These are phyloP conservation scores for Cyberlindnera subsufficiens DNA, from an alignment of 805 yeast genomes.

Conservation along the genomic window DNA sequence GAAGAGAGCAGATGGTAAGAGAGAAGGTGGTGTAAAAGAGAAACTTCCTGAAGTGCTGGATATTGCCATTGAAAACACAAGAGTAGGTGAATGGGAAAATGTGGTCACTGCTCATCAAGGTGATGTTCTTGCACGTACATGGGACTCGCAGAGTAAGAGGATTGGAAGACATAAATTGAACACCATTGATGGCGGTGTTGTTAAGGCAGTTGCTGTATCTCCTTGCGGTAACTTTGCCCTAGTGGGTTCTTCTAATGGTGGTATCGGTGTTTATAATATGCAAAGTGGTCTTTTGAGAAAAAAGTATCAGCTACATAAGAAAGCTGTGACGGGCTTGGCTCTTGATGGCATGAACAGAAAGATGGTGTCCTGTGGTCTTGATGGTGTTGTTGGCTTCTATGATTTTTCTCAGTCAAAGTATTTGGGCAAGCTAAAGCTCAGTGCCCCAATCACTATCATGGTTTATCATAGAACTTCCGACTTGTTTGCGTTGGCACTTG, in stretches of 20 bases:
- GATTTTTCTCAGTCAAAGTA: slow-evolving; percentile 70
- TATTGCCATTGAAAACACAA: slow-evolving; percentile 65
- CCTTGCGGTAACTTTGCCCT: slow-evolving; percentile 94
- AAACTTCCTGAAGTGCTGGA: slow-evolving; percentile 73
- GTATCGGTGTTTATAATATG: slow-evolving; percentile 78
- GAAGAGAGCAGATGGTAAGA: slow-evolving; percentile 37
- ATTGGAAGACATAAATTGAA: slow-evolving; percentile 67
- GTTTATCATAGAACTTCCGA: slow-evolving; percentile 79
- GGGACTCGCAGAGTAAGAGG: slow-evolving; percentile 77
- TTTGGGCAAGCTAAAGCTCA: slow-evolving; percentile 60
- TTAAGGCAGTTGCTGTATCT: slow-evolving; percentile 71
- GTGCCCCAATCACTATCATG: slow-evolving; percentile 73
- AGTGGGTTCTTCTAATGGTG: slow-evolving; percentile 84
- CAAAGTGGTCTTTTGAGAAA: slow-evolving; percentile 86
- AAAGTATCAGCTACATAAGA: slow-evolving; percentile 62
- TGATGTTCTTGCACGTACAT: slow-evolving; percentile 79
- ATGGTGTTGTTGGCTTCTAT: slow-evolving; percentile 83
- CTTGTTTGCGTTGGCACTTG: slow-evolving; percentile 77
- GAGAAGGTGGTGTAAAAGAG: slow-evolving; percentile 59
- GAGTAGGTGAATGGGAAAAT: slow-evolving; percentile 92
- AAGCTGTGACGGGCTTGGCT: slow-evolving; percentile 82
- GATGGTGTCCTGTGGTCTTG: slow-evolving; percentile 83
- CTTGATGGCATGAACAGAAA: slow-evolving; percentile 86
- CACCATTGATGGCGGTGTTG: slow-evolving; percentile 75
- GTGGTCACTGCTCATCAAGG: slow-evolving; percentile 83